Conservation (phyloP, 805 yeast species). For the Monosporozyma yasuniensis region DNA sequence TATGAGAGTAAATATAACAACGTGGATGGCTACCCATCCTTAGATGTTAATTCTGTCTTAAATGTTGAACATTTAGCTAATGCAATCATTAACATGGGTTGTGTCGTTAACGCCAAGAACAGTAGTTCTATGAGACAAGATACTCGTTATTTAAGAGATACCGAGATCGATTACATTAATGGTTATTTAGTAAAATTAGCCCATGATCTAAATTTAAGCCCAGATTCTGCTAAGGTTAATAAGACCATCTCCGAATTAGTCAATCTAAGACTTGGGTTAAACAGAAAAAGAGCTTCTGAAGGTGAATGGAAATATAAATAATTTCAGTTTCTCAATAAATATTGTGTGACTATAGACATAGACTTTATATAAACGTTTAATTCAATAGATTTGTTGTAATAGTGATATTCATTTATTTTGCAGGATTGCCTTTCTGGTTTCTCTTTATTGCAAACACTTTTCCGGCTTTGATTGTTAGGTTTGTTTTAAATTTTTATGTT, state of each 20-base stretch:
- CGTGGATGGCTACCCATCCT: constrained; percentile 19
- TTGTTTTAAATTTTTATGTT: no score
- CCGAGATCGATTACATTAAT: constrained; percentile 77
- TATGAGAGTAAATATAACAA: constrained; percentile 17
- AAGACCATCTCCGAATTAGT: constrained; percentile 30
- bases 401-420: no score
- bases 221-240: constrained; percentile 24
- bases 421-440: no score
- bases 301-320: background rate
- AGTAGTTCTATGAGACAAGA: constrained; percentile 52
- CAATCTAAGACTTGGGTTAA: constrained; percentile 26
- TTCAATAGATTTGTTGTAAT: background rate
- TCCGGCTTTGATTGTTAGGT: no score
- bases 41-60: constrained; percentile 22
- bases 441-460: no score
- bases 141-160: constrained; percentile 39
- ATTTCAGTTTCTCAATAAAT: background rate
- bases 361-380: background rate
- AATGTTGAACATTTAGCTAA: constrained; percentile 30
- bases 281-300: constrained; percentile 14
- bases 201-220: constrained; percentile 30
- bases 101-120: constrained; percentile 46
- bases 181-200: constrained; percentile 65
- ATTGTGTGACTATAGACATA: background rate
- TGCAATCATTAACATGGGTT: constrained; percentile 34